Evolutionary conservation across 2,329 filamentous ascomycete species (phyloP), one percentile per base, ranked within the genome.

Genomic region (Pezicula radicicola): DNA sequence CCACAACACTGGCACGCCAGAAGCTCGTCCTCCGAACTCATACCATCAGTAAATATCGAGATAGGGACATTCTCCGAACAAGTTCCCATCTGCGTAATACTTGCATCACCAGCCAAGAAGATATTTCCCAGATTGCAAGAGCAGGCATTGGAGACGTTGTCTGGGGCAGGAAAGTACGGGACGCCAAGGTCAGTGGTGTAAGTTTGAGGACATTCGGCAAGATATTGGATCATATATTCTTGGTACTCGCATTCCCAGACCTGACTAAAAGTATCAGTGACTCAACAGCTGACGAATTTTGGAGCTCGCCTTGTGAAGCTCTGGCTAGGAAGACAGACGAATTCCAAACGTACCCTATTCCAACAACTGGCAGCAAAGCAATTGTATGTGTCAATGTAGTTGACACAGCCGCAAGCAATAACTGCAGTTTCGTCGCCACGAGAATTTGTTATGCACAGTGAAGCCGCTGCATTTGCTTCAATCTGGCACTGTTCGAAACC

Each of bases 221-320:
- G 61, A 52, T 70, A 72, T 48, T 66, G 57, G 27, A 68, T 56
- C 16, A 70, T 61, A 57, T 69, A 70, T 36, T 66, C 59, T 55
- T 72, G 69, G 50, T 71, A 72, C 57, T 70, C 67, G 57, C 69
- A 72, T 37, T 68, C 68, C 56, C 66, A 71, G 45, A 70, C 68
- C 64, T 66, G 25, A 18, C n/a, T 8, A 41, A 7, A 25, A 9
- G 16, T n/a, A 10, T 52, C 12, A 42, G 37, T 35, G n/a, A 21
- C 7, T 33, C 30, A 33, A 13, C 10, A 12, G 7, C 9, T 13
- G 37, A 7, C 6, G 25, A 25, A 25, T 25, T 25, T 5, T 2
- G 25, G 25, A 25, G 5, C 25, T 25, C 6, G 25, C 6, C 6
- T 25, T 2, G 25, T 25, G 25, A 25, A 25, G 25, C 25, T 25